Percentiles rank a stretch among this genome's conserved stretches.
phyloP scores from a whole-genome alignment of 257 asterid genomes.

The Parsonsia alboflavescens region DNA sequence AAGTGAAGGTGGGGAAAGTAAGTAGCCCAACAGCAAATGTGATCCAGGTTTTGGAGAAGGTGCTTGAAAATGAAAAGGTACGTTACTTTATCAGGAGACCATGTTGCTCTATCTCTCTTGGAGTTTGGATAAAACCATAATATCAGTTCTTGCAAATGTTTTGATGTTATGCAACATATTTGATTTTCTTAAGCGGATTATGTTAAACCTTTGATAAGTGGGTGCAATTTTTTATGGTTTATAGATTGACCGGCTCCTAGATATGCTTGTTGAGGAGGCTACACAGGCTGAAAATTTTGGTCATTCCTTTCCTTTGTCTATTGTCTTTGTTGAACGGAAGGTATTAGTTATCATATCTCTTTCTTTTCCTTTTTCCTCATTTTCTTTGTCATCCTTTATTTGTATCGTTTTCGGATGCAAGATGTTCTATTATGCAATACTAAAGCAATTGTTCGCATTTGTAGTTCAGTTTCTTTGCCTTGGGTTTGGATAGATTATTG shows the following conservation, averaged over 20 bases:
- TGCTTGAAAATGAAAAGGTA: conserved; percentile 82
- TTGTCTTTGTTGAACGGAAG: conserved; percentile 93
- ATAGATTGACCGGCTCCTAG: conserved; percentile 79
- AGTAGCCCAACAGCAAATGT: conserved; percentile 89
- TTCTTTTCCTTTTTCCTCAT: neutral
- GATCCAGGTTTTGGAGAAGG: conserved; percentile 71
- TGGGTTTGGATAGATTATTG: neutral
- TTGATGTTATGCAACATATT: neutral
- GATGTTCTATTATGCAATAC: neutral
- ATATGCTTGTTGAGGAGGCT: conserved; percentile 79
- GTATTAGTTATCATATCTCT: conserved; percentile 8
- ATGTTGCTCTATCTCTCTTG: neutral
- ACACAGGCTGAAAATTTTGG: conserved; percentile 60
- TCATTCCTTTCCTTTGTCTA: conserved; percentile 73
- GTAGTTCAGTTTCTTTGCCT: neutral
- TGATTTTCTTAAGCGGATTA: conserved; percentile 6
- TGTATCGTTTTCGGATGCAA: neutral
- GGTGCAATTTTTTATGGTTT: conserved; percentile 10
- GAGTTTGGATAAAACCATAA: neutral
- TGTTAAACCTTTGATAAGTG: neutral
- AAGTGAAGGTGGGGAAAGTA: conserved; percentile 82
- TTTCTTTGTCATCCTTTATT: neutral
- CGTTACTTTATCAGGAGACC: conserved; percentile 10
- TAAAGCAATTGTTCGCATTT: neutral
- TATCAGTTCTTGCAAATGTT: neutral